Percentiles rank a stretch among this genome's conserved stretches.
Conservation (phyloP, 495 filamentous ascomycete genomes). For the Penicillium simplicissimum region DNA sequence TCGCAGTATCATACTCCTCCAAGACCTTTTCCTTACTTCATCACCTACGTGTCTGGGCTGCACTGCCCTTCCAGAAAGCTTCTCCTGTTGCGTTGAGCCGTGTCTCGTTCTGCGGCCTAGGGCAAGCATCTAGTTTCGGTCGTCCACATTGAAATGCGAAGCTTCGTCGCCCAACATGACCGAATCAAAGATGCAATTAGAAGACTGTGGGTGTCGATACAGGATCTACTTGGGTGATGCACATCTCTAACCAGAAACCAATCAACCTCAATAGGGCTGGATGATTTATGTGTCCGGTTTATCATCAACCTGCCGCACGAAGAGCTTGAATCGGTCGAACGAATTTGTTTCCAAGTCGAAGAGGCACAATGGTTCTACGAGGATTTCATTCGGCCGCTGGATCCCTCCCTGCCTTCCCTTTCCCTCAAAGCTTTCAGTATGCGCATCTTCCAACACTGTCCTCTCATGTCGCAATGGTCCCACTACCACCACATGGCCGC, state of each 20-base stretch:
- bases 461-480: conserved; percentile 78
- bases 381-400: conserved; percentile 91
- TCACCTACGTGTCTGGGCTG: conserved; percentile 28
- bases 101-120: conserved; percentile 22
- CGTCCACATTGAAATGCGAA: conserved; percentile 46
- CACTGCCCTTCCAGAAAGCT: conserved; percentile 36
- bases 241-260: conserved; percentile 11
- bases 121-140: conserved; percentile 29
- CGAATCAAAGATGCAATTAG: conserved; percentile 78
- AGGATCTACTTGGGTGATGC: conserved; percentile 5
- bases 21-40: neutral
- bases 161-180: conserved; percentile 59
- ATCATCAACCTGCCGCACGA: conserved; percentile 92
- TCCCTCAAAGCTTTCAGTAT: conserved; percentile 78
- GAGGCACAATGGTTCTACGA: conserved; percentile 99
- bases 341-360: conserved; percentile 97
- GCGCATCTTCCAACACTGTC: conserved; percentile 90
- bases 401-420: conserved; percentile 81
- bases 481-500: conserved; percentile 74
- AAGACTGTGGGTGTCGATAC: conserved; percentile 69
- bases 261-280: conserved; percentile 64
- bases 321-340: conserved; percentile 84
- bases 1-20: conserved; percentile 5
- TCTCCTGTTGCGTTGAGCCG: conserved; percentile 25
- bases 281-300: conserved; percentile 93